Percentiles rank a stretch among this genome's conserved stretches.
These are phyloP conservation scores for Choanephora cucurbitarum DNA, from an alignment of 371 early-diverging fungal species.

Conservation along the genomic window DNA sequence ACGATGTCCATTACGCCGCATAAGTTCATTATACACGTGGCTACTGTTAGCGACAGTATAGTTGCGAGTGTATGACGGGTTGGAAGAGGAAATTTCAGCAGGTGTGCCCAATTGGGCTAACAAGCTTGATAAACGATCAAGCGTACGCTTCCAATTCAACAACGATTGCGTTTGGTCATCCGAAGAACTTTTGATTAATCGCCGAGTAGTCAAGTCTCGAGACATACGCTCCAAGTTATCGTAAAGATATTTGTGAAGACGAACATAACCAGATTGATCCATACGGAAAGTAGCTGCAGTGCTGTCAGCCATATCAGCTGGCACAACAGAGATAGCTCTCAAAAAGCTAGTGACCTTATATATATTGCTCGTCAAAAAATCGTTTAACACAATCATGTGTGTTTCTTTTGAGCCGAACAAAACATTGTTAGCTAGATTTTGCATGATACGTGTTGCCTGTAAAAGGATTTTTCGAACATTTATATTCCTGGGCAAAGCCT, in stretches of 20 bases:
- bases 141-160: constrained; percentile 53
- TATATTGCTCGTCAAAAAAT: constrained; percentile 77
- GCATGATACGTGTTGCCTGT: constrained; percentile 91
- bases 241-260: constrained; percentile 67
- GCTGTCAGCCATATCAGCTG: neutral
- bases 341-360: constrained; percentile 62
- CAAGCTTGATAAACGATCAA: constrained; percentile 76
- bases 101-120: constrained; percentile 87
- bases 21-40: constrained; percentile 75
- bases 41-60: constrained; percentile 45
- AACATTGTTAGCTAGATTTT: constrained; percentile 92
- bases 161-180: constrained; percentile 30
- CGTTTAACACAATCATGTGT: constrained; percentile 86
- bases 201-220: constrained; percentile 55
- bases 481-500: constrained; percentile 33
- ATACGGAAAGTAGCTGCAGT: constrained; percentile 25
- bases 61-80: constrained; percentile 40
- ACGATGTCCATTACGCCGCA: constrained; percentile 70
- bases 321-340: constrained; percentile 50
- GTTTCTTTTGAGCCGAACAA: constrained; percentile 91
- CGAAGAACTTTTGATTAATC: constrained; percentile 4
- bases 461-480: constrained; percentile 77
- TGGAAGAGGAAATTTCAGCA: constrained; percentile 32
- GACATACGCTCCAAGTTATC: constrained; percentile 74
- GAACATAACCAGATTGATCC: constrained; percentile 58